Percentiles rank a stretch among this genome's conserved stretches.
Evolutionary conservation across 1,139 yeast species (phyloP).

Genomic region (Saccharomyces uvarum): DNA sequence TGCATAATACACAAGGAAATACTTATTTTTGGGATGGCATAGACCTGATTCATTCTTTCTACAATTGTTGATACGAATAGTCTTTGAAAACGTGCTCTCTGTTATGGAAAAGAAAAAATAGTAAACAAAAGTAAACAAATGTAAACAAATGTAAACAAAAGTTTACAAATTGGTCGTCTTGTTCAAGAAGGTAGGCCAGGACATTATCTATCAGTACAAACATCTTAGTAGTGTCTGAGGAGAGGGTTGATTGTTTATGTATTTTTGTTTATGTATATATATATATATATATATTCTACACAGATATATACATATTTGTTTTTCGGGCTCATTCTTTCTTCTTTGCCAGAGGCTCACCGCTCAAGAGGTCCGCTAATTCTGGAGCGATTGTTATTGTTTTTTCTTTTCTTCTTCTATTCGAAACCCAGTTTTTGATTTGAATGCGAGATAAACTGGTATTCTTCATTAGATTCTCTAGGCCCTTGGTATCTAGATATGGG

Average conservation of each 20-base stretch:
- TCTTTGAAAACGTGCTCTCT: not conserved
- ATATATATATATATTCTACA: not conserved
- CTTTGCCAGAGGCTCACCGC: not conserved
- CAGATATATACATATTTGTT: conserved; percentile 1
- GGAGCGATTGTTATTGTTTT: conserved; percentile 7
- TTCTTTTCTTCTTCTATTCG: conserved; percentile 24
- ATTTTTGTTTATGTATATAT: not conserved
- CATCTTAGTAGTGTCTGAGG: conserved; percentile 50
- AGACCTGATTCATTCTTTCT: not conserved
- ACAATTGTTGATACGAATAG: not conserved
- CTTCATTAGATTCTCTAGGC: conserved; percentile 8
- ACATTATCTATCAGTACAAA: conserved; percentile 1
- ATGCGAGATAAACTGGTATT: conserved; percentile 15
- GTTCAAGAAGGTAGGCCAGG: conserved; percentile 1
- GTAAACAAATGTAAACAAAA: not conserved
- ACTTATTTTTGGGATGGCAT: not conserved
- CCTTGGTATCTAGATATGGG: conserved; percentile 18
- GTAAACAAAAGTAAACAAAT: too few species aligned
- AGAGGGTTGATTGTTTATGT: conserved; percentile 24
- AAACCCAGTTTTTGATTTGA: conserved; percentile 25
- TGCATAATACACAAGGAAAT: not conserved
- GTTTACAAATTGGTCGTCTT: not conserved
- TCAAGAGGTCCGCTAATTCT: conserved; percentile 1
- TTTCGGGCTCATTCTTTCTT: conserved; percentile 2
- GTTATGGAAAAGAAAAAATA: not conserved